phyloP scores from a whole-genome alignment of 495 filamentous ascomycete species.

The Trichoderma gamsii region DNA sequence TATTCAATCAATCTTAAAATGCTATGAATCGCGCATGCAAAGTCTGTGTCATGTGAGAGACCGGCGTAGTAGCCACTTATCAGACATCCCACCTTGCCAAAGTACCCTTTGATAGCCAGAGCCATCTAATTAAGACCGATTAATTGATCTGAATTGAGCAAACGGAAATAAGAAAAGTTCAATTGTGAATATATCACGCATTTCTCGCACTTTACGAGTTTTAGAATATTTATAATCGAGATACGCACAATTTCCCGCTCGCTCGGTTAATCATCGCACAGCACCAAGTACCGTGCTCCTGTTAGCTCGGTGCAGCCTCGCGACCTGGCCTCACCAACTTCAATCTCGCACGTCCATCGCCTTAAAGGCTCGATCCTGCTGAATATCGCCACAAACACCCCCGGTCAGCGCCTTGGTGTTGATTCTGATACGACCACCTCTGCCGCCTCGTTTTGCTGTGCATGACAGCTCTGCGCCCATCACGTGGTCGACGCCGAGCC shows the following conservation, averaged over 20 bases:
- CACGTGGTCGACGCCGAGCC: not conserved
- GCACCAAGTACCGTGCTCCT: not conserved
- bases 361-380: not conserved
- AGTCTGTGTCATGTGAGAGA: slow-evolving; percentile 11
- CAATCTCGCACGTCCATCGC: slow-evolving; percentile 9
- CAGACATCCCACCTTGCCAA: slow-evolving; percentile 4
- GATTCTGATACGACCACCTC: not conserved
- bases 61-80: slow-evolving; percentile 6
- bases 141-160: too few relatives aligned
- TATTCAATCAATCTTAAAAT: not conserved
- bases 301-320: slow-evolving; percentile 7
- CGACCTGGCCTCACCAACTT: slow-evolving; percentile 14
- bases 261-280: not conserved
- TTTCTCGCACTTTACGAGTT: not conserved
- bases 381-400: not conserved
- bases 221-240: not conserved
- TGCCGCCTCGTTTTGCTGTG: not conserved
- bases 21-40: not conserved
- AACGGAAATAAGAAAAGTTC: not conserved
- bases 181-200: not conserved
- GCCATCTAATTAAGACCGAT: too few relatives aligned
- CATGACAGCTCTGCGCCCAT: not conserved
- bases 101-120: not conserved
- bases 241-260: not conserved
- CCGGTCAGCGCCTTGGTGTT: not conserved